Base-by-base conservation (phyloP, 179 eudicot genomes). In the Amaranthus tricolor region DNA sequence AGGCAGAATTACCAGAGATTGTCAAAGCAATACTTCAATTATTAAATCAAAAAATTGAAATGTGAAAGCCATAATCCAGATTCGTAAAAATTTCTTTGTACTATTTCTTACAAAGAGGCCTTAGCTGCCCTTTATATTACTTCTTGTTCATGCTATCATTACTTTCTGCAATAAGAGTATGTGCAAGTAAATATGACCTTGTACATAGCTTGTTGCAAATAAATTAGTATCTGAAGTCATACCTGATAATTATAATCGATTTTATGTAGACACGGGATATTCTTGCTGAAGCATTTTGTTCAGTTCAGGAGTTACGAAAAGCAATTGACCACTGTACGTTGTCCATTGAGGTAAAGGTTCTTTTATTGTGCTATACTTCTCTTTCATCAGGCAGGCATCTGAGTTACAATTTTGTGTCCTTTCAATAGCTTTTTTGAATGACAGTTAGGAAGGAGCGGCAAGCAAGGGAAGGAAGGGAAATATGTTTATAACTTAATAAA, bases 231-330 rank as follows among this genome's bases (percentile, higher is more conserved):
- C 59, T 50, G 44, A 62, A 9, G 50, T 62, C 17, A 50, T n/a
- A 13, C 58, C 6, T 50, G 55, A 67, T 49, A 15, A n/a, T 13
- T 52, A 21, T 47, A 8, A 40, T 20, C 57, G 9, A 44, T 57
- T 50, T 52, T 76, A 71, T 81, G 79, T 82, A 94, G 98, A 91
- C 85, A 70, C 91, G 90, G 77, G 98, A 94, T 80, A 77, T 80
- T 70, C 78, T 94, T 70, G 96, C 97, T 7, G 88, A 87, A 78
- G 93, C 89, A 31, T 86, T 81, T 78, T 89, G 91, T 83, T 82
- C 86, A 68, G 71, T 77, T 63, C 94, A 92, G 80, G 84, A 92
- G 59, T 68, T 85, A 71, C 86, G 78, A 79, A 78, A 58, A 47
- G 94, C 97, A 80, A 56, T 83, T 67, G 76, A 83, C 72, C 97